These are phyloP conservation scores for Cryptomeria japonica DNA, from an alignment of 75 land plant genomes.

Conservation along the genomic window DNA sequence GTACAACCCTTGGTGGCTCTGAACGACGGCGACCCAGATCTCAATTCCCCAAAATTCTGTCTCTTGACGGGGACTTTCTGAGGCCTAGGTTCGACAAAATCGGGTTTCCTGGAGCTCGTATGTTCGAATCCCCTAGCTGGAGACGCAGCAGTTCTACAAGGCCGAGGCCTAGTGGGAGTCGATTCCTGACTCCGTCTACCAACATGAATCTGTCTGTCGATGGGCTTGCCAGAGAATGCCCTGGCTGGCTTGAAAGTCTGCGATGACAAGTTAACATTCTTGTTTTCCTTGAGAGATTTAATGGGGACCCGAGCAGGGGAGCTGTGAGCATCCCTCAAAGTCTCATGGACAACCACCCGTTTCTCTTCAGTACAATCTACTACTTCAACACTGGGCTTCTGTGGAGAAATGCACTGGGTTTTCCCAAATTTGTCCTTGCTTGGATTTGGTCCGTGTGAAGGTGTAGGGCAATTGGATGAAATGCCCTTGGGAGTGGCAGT, in stretches of 20 bases:
- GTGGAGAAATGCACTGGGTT: neutral
- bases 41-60: conserved; percentile 3
- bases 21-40: conserved; percentile 4
- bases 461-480: neutral
- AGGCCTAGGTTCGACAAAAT: neutral
- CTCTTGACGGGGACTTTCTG: conserved; percentile 5
- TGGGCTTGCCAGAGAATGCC: neutral
- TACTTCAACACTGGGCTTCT: neutral
- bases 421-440: no score
- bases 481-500: neutral
- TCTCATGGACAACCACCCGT: conserved; percentile 6
- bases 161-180: neutral
- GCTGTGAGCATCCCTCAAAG: neutral
- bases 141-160: neutral
- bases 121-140: neutral
- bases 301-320: neutral
- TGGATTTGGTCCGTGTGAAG: neutral
- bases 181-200: neutral
- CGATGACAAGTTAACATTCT: neutral
- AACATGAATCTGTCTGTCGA: neutral
- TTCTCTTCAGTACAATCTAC: neutral
- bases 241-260: neutral
- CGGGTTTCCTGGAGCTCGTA: neutral
- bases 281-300: conserved; percentile 5
- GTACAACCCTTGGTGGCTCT: neutral